Conservation (phyloP, 331 rosid genomes). For the Saraca asoca region DNA sequence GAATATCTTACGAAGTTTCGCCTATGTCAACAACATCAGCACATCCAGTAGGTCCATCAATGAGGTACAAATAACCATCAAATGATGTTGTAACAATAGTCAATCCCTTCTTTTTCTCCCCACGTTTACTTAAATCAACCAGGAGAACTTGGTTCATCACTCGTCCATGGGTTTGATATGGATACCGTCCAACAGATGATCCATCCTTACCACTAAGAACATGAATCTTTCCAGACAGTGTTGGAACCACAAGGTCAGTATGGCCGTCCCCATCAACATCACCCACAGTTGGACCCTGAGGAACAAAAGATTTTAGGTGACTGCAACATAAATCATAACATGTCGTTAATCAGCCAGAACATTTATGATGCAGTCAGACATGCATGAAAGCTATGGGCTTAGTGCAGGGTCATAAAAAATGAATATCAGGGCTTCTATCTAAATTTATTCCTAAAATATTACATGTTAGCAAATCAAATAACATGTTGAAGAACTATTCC, state of each 20-base stretch:
- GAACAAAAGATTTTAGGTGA: conserved; percentile 34
- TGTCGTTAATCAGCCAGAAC: conserved; percentile 7
- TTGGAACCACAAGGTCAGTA: conserved; percentile 92
- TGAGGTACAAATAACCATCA: conserved; percentile 90
- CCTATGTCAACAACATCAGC: conserved; percentile 98
- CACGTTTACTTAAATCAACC: conserved; percentile 73
- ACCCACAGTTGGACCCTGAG: conserved; percentile 86
- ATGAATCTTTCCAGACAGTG: conserved; percentile 82
- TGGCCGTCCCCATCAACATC: conserved; percentile 96
- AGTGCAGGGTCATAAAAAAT: not conserved
- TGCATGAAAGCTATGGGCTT: not conserved
- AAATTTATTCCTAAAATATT: conserved; percentile 9
- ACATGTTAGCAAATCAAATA: conserved; percentile 17
- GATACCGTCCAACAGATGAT: conserved; percentile 71
- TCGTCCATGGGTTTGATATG: conserved; percentile 89
- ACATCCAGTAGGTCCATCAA: conserved; percentile 97
- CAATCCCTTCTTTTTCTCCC: conserved; percentile 82
- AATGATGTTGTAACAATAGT: conserved; percentile 89
- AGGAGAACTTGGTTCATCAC: conserved; percentile 93
- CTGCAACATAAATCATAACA: conserved; percentile 3
- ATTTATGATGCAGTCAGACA: conserved; percentile 5
- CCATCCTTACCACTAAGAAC: conserved; percentile 98
- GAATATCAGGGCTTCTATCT: conserved; percentile 10
- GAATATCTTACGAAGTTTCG: conserved; percentile 89
- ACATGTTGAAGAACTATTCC: not conserved